Evolutionary conservation across 106 monocot species (phyloP), one percentile per base, ranked within the genome.

Genomic region (Dendrobium catenatum): DNA sequence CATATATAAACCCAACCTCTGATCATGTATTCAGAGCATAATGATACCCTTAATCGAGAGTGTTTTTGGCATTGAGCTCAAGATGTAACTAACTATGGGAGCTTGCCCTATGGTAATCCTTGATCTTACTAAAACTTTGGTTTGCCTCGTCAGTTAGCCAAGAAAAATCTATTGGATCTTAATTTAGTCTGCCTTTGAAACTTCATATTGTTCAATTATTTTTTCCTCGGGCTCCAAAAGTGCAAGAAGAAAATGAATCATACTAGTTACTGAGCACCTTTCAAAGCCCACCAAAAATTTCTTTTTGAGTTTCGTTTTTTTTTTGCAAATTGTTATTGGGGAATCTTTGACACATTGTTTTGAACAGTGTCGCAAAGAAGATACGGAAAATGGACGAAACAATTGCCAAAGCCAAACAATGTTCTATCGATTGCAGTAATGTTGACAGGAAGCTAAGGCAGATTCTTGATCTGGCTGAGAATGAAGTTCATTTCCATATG

Each of bases 381-480:
- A 85, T 94, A 37, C 55, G 83, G 79, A 96, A 79, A 76, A 94
- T 96, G 96, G 92, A 96, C 22, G 81, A 89, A 72, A 80, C 87
- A 75, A 89, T 90, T 79, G 78, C 80, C 70, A 87, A 73, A 81
- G 86, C 90, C 64, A 94, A 85, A 76, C 77, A 83, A 70, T 87
- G 84, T 56, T 42, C 81, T 41, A 85, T 90, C 19, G 92, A 94
- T 67, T 94, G 94, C 84, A 90, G 56, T 80, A 94, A 96, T 82
- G 85, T 96, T 80, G 88, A 92, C 82, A 96, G 87, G 81, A 96
- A 96, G 81, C 84, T 96, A 26, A 87, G 92, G 19, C 96, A 94
- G 77, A 89, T 96, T 72, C 90, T 96, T 74, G 89, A 94, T 81
- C 75, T 92, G 78, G 89, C 94, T 37, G 92, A 96, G 80, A 90